Conservation (phyloP, 768 basidiomycete genomes). For the Naganishia antarctica region DNA sequence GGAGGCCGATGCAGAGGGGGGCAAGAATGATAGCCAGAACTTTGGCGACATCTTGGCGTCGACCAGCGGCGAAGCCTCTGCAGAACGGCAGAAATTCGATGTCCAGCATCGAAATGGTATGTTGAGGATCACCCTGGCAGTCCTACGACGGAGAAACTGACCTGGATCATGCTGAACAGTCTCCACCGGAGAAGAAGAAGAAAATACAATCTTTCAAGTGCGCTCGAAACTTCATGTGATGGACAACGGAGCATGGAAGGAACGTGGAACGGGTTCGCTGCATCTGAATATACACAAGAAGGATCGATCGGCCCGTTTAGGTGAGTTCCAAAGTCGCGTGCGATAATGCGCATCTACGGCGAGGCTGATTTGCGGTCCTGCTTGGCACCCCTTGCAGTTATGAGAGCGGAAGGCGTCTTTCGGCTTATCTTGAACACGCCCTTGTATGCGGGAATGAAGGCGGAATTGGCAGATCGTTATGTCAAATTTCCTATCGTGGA, state of each 20-base stretch:
- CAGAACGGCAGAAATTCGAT: slow-evolving; percentile 40
- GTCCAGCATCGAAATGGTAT: slow-evolving; percentile 50
- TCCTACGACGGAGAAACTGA: too few relatives aligned
- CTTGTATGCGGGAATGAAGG: slow-evolving; percentile 47
- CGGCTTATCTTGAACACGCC: slow-evolving; percentile 50
- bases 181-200: slow-evolving; percentile 51
- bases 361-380: too few relatives aligned
- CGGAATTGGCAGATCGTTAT: slow-evolving; percentile 44
- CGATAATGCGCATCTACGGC: too few relatives aligned
- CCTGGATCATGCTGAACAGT: slow-evolving; percentile 33
- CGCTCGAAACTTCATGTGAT: slow-evolving; percentile 49
- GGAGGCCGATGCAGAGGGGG: slow-evolving; percentile 17
- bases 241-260: slow-evolving; percentile 49
- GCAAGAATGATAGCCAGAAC: slow-evolving; percentile 3
- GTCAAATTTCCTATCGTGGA: slow-evolving; percentile 40
- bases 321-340: slow-evolving; percentile 33
- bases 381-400: slow-evolving; percentile 41
- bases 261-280: slow-evolving; percentile 49
- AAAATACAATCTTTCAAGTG: slow-evolving; percentile 47
- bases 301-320: slow-evolving; percentile 44
- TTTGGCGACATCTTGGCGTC: slow-evolving; percentile 44
- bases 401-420: slow-evolving; percentile 52
- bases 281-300: slow-evolving; percentile 49
- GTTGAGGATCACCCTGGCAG: slow-evolving; percentile 29
- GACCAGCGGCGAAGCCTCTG: slow-evolving; percentile 31